Base-by-base conservation (phyloP, 2,329 filamentous ascomycete species). In the Cryphonectria japonica region DNA sequence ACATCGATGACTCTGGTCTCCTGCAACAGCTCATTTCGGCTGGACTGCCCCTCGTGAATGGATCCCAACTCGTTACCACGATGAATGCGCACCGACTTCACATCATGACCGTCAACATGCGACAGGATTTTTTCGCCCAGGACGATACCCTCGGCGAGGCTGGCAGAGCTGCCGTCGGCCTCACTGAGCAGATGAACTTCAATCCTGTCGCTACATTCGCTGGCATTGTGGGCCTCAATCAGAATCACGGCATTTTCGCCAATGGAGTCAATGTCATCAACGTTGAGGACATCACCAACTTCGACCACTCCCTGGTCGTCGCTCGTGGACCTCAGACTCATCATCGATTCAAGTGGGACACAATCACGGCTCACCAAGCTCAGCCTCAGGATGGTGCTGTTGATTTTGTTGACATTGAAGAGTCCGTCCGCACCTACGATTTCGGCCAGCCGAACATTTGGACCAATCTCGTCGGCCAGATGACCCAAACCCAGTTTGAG, bases 1-100 rank as follows among this genome's bases (percentile, higher is more conserved):
- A 64, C 19, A 43, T 72, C 5, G 69, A 64, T 19, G 70, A 72
- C n/a, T 34, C 66, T 9, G 50, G 67, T n/a, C 69, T 71, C n/a
- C 66, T 71, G 50, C 39, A 61, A 16, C 22, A 32, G 6, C 50
- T 71, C 6, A 37, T 71, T 19, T 19, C 11, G n/a, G 26, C n/a
- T 2, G 69, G 69, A 1, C 61, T 71, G 8, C 46, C 66, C 29
- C 39, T 71, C n/a, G 22, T 66, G 16, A 26, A 66, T 16, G 62
- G 62, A 6, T 19, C 39, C 52, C 41, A 62, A 19, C 66, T 71
- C 16, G 26, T 68, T 7, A 29, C 54, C 11, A 50, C 34, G 26
- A 66, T 69, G 61, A 32, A 32, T 2, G 9, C 52, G 26, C 67
- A 59, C 46, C 43, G 52, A 19, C 67, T 46, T 9, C 69, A 71